Percentiles rank a stretch among this genome's conserved stretches.
phyloP scores from a whole-genome alignment of 768 basidiomycete genomes.

The Baorangia bicolor region DNA sequence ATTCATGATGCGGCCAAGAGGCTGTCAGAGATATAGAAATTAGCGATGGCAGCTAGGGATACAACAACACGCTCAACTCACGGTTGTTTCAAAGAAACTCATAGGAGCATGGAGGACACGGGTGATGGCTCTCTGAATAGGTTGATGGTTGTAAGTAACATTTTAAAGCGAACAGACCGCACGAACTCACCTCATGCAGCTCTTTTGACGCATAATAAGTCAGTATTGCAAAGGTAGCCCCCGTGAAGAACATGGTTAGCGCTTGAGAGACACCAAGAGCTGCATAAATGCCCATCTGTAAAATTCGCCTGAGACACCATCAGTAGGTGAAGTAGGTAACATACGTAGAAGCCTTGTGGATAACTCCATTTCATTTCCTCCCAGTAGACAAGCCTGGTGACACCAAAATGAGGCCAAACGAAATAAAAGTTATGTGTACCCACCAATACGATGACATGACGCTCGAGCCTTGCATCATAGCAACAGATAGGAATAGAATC shows the following conservation, averaged over 20 bases:
- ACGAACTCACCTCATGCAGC: conserved; percentile 54
- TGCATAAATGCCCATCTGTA: conserved; percentile 81
- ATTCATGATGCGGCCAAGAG: conserved; percentile 86
- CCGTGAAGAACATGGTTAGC: conserved; percentile 64
- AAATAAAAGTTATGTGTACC: conserved; percentile 16
- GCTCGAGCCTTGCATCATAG: conserved; percentile 65
- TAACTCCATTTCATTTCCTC: conserved; percentile 49
- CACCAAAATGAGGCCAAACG: not conserved
- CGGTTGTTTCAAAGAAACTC: conserved; percentile 88
- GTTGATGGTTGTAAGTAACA: not conserved
- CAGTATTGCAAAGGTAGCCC: conserved; percentile 59
- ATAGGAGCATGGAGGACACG: conserved; percentile 83
- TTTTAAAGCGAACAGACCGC: not conserved
- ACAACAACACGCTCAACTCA: conserved; percentile 27
- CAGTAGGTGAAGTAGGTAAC: conserved; percentile 35
- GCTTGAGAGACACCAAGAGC: conserved; percentile 71
- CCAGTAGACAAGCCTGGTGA: conserved; percentile 74
- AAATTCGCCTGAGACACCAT: not conserved
- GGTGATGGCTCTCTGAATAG: conserved; percentile 53
- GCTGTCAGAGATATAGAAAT: conserved; percentile 37
- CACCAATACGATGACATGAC: conserved; percentile 78
- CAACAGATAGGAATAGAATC: conserved; percentile 56
- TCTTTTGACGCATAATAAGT: conserved; percentile 76
- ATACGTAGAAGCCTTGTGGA: conserved; percentile 69
- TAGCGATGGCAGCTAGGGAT: not conserved